Base-by-base conservation (phyloP, 169 alveolate genomes). In the Eimeria praecox region DNA sequence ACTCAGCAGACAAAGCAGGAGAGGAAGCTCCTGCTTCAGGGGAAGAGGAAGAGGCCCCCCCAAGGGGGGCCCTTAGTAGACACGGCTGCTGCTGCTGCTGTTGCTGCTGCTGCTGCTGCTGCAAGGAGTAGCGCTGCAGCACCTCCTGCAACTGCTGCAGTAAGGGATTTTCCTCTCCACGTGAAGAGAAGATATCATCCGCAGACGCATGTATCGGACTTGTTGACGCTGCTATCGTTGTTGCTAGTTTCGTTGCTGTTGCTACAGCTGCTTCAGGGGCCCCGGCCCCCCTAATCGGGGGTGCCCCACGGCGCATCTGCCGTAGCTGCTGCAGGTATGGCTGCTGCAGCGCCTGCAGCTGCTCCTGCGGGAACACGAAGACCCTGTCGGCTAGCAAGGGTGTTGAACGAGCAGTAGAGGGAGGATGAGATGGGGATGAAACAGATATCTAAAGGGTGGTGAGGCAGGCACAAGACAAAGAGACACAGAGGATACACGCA, bases 111-210 rank as follows among this genome's bases (percentile, higher is more conserved):
- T 75, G 62, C 86, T 80, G 90, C 90, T 83, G 91, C 77, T 49
- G 75, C 56, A 64, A 46, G 35, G 52, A 30, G 75, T 83, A 83
- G 52, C 91, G 91, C 77, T 54, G 91, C 77, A 83, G 59, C 75
- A 46, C 75, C 75, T 83, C 77, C 77, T 83, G 91, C 91, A 83
- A 24, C 91, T 83, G 91, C 91, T 83, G 91, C 77, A 83, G 91
- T 64, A 83, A 35, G 4, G 91, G 49, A 30, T 38, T 9, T 8
- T 54, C 75, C 16, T 54, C 91, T 30, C 44, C 54, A 18, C 77
- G 71, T 16, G 42, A 52, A 35, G 49, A 3, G 27, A 83, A 42
- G 35, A 54, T 75, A 46, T 52, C 22, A 49, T 83, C 91, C 52
- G n/a, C 75, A 16, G 56, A 75, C 62, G 16, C 62, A 12, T 27